Evolutionary conservation across 139 green algal genomes (phyloP), one percentile per base, ranked within the genome.

Genomic region (Asterochloris sp.): DNA sequence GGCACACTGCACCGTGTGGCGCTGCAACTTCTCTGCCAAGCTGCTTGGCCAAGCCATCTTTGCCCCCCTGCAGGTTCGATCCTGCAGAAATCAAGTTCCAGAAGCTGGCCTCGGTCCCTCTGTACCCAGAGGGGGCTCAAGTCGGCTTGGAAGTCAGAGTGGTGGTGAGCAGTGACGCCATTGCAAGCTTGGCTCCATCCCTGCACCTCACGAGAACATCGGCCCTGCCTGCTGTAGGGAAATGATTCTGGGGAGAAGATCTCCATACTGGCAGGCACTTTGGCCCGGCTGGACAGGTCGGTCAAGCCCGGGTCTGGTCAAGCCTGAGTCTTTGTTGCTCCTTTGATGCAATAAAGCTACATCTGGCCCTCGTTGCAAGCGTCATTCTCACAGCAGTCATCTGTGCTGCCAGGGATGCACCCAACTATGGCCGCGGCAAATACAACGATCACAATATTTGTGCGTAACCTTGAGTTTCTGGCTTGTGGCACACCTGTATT

Each of bases 391-490:
- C 21, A 21, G 66, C 66, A 26, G 66, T 73, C 19, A 24, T 73
- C 19, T 73, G 66, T 73, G 66, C 66, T 26, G 66, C 86, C 38
- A 54, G 76, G 24, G 76, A 80, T 80, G 94, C 94, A 0, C 94
- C 94, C 1, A 64, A 85, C 13, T 98, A 97, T 75, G 86, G 87
- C 13, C 86, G 86, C 62, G 93, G 93, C 28, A 82, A 85, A 11
- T 98, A 95, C 89, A 98, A 97, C 79, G 95, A 98, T 86, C 98
- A 98, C 89, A 98, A 98, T 87, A 98, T 95, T 47, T 97, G 84
- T 87, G 69, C 61, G 86, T 9, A 15, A 62, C 0, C 74, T 13
- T 54, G 27, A 62, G 10, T 38, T 77, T 61, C 15, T 38, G n/a
- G 17, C 24, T 23, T 61, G 14, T 6, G 0, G 47, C 23, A 28